Percentiles rank a stretch among this genome's conserved stretches.
Conservation (phyloP, 129 eudicot species). For the Flaveria sonorensis region DNA sequence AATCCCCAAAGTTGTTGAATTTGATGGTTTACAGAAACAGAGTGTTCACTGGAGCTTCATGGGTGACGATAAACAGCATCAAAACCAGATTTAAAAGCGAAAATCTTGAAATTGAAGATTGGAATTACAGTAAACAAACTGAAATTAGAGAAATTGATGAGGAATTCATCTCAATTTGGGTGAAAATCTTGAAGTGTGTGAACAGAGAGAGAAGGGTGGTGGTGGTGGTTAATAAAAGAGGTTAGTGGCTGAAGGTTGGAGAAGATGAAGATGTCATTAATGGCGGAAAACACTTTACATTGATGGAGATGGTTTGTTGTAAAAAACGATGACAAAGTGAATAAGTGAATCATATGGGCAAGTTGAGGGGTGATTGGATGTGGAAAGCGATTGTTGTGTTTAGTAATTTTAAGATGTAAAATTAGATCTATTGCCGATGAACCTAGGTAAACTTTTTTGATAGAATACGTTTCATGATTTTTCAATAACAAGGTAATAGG, state of each 20-base stretch:
- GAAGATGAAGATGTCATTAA: slow-evolving; percentile 36
- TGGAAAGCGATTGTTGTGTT: background rate
- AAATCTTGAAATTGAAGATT: slow-evolving; percentile 8
- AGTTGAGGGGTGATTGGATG: background rate
- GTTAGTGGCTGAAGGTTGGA: slow-evolving; percentile 40
- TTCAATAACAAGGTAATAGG: no score
- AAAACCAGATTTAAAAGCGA: slow-evolving; percentile 31
- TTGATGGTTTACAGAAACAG: slow-evolving; percentile 15
- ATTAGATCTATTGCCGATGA: no score
- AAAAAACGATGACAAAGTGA: background rate
- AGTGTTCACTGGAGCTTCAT: slow-evolving; percentile 11
- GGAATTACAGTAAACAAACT: slow-evolving; percentile 11
- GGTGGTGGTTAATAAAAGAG: slow-evolving; percentile 15
- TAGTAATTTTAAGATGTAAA: no score
- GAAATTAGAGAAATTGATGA: slow-evolving; percentile 24
- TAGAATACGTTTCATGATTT: no score
- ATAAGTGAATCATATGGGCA: background rate
- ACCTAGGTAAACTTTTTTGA: no score
- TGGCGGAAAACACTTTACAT: slow-evolving; percentile 29
- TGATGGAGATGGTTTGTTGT: slow-evolving; percentile 36
- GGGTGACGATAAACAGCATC: slow-evolving; percentile 13
- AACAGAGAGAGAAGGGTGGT: slow-evolving; percentile 28
- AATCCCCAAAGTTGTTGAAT: background rate
- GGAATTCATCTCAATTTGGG: background rate
- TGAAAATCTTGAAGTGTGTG: slow-evolving; percentile 1